phyloP scores from a whole-genome alignment of 371 early-diverging fungal species.

The Mortierella sp. region DNA sequence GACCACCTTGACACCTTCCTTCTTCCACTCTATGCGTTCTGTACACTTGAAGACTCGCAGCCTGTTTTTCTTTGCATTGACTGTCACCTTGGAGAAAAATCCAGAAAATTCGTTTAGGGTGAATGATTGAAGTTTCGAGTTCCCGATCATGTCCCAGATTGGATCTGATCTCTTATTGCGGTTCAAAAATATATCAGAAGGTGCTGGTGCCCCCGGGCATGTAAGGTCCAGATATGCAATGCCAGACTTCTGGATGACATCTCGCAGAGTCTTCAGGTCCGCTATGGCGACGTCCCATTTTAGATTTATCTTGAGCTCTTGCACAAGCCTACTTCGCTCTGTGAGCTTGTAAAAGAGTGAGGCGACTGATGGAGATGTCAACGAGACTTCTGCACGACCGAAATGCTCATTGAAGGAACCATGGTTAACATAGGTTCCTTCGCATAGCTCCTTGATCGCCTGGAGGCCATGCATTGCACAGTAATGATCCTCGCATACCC shows the following conservation, averaged over 20 bases:
- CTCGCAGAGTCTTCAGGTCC: slow-evolving; percentile 25
- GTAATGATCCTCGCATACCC: slow-evolving; percentile 47
- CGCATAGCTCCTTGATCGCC: slow-evolving; percentile 15
- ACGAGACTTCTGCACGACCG: slow-evolving; percentile 12
- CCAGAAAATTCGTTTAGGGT: slow-evolving; percentile 19
- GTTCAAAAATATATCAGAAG: slow-evolving; percentile 14
- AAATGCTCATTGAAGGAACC: slow-evolving; percentile 23
- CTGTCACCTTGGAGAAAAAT: slow-evolving; percentile 19
- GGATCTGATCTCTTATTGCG: slow-evolving; percentile 31
- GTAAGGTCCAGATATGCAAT: slow-evolving; percentile 18
- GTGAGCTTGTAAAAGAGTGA: slow-evolving; percentile 24
- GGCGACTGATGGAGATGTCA: slow-evolving; percentile 18
- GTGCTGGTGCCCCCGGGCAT: slow-evolving; percentile 3
- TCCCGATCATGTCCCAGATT: slow-evolving; percentile 26
- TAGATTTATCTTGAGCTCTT: slow-evolving; percentile 26
- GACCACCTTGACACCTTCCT: slow-evolving; percentile 16
- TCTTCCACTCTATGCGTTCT: slow-evolving; percentile 29
- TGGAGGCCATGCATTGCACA: slow-evolving; percentile 3
- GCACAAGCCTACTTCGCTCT: slow-evolving; percentile 16
- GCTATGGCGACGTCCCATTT: slow-evolving; percentile 18
- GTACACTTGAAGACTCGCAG: slow-evolving; percentile 22
- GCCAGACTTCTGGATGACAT: slow-evolving; percentile 12
- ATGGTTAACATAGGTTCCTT: slow-evolving; percentile 10
- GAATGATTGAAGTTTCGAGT: slow-evolving; percentile 23
- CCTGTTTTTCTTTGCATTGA: background rate